Base-by-base conservation (phyloP, 1,284 basidiomycete species). In the Stereum hirsutum region DNA sequence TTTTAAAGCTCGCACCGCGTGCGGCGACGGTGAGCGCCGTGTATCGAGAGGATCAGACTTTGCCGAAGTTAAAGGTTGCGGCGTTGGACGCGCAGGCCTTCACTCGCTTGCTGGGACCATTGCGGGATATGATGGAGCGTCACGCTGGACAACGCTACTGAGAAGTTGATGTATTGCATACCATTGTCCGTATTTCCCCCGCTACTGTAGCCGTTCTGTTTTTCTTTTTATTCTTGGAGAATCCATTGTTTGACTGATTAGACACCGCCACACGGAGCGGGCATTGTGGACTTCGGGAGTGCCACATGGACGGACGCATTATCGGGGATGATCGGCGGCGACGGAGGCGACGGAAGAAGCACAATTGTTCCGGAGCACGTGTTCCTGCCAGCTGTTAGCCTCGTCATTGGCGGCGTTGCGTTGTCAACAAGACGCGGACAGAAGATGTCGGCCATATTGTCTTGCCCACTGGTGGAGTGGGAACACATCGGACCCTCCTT, bases 41-140 rank as follows among this genome's bases (percentile, higher is more conserved):
- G 14, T 61, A 69, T 35, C 74, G 86, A 32, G 53, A 75, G 41
- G 58, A 64, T 31, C 56, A 68, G 6, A 63, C 68, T n/a, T 35
- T 44, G 44, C 67, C 80, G 20, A 89, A 83, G 60, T 72, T 97
- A 40, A 89, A 92, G 57, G 92, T 98, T 20, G 96, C 93, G 19
- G 89, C 91, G 5, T 72, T 99, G 52, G 92, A 93, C 54, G 92
- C 93, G 43, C 78, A 89, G 50, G 90, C 95, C 3, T 99, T 99
- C 60, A 97, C 92, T 6, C 81, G 95, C 40, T 69, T 99, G 24
- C 78, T 99, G 30, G 95, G 96, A 4, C 94, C 94, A 8, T 63
- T 92, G 47, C 75, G 87, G 34, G 88, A 89, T 54, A 82, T 93
- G 56, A 87, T 93, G 86, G 86, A 89, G 57, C 76, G 87, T 36